These are phyloP conservation scores for Teunomyces tritomae DNA, from an alignment of 805 yeast genomes.

Conservation along the genomic window DNA sequence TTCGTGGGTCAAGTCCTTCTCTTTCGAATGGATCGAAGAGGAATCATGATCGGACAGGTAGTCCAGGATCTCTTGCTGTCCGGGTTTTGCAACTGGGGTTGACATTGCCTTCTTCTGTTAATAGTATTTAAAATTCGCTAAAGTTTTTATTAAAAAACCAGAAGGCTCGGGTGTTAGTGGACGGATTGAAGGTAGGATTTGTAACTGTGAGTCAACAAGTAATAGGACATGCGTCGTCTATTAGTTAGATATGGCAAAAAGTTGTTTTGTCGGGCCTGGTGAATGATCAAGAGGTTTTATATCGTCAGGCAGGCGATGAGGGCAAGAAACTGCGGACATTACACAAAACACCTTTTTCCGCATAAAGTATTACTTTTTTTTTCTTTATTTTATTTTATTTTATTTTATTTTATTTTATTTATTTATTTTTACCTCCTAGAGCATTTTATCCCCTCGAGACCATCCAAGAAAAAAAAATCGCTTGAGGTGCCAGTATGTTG, in stretches of 20 bases:
- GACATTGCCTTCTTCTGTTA: not conserved
- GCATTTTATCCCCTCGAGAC: too few species aligned
- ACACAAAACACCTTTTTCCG: not conserved
- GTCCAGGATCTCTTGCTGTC: conserved; percentile 1
- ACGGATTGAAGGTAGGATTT: conserved; percentile 10
- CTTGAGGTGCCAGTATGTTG: too few species aligned
- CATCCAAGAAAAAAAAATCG: too few species aligned
- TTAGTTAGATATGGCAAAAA: not conserved
- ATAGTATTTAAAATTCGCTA: not conserved
- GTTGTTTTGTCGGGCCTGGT: not conserved
- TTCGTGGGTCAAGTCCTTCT: not conserved
- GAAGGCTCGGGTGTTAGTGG: conserved; percentile 5
- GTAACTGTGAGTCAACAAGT: conserved; percentile 4
- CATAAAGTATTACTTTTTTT: not conserved
- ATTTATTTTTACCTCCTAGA: too few species aligned
- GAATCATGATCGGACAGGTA: not conserved
- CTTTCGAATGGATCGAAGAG: not conserved
- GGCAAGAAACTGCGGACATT: conserved; percentile 4
- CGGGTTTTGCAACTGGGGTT: not conserved
- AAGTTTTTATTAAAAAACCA: not conserved
- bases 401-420: too few species aligned
- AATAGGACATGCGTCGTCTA: conserved; percentile 2
- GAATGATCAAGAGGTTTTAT: not conserved
- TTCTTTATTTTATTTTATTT: not conserved
- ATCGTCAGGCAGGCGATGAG: not conserved